These are phyloP conservation scores for Phytophthora litchii DNA, from an alignment of 352 stramenopile genomes.

Conservation along the genomic window DNA sequence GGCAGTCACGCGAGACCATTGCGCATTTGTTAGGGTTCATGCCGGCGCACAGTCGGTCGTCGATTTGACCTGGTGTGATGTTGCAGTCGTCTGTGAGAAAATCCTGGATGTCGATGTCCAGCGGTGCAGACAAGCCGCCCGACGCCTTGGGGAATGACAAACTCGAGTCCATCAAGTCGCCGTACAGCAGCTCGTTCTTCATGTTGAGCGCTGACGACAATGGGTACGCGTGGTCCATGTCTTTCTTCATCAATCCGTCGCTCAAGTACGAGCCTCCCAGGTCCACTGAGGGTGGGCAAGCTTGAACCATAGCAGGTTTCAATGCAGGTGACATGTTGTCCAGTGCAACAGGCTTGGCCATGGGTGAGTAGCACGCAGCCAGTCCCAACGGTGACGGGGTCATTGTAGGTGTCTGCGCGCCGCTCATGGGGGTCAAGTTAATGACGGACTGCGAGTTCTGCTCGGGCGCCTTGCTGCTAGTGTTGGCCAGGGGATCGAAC, in stretches of 20 bases:
- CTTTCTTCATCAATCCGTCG: conserved; percentile 47
- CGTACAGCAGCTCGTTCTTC: conserved; percentile 56
- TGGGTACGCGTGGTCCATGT: conserved; percentile 43
- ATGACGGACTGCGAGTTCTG: background rate
- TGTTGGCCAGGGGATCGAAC: conserved; percentile 72
- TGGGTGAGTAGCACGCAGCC: conserved; percentile 73
- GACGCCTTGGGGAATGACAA: conserved; percentile 35
- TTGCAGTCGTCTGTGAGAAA: conserved; percentile 81
- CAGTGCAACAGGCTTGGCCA: conserved; percentile 76
- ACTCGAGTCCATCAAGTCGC: conserved; percentile 39
- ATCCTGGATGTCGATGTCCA: conserved; percentile 82
- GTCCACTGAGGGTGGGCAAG: conserved; percentile 62
- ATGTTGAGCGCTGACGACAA: conserved; percentile 46
- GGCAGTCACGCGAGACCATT: conserved; percentile 68
- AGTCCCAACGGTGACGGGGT: conserved; percentile 36
- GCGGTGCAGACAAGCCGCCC: conserved; percentile 25
- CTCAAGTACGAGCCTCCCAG: conserved; percentile 48
- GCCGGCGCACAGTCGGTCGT: conserved; percentile 39
- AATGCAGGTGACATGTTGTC: conserved; percentile 88
- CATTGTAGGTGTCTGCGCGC: conserved; percentile 33
- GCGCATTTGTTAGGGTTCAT: conserved; percentile 60
- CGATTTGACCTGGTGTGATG: conserved; percentile 60
- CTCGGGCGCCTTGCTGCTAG: conserved; percentile 28
- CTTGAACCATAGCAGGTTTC: conserved; percentile 68
- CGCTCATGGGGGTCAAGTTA: conserved; percentile 11